Base-by-base conservation (phyloP, 1,284 basidiomycete species). In the Sphagnurus paluster region DNA sequence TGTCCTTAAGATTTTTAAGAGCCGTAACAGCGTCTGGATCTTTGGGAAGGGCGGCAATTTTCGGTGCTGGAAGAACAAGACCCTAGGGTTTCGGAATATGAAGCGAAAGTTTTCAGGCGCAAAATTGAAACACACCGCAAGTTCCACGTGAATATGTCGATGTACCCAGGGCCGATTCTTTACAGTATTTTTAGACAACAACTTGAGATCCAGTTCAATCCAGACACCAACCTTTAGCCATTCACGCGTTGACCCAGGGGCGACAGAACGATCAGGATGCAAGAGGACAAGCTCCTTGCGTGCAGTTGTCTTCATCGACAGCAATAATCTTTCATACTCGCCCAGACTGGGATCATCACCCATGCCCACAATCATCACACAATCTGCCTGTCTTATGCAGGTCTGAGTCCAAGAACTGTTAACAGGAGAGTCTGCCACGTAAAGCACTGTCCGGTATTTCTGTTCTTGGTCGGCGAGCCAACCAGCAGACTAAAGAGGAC, bases 391-490 rank as follows among this genome's bases (percentile, higher is more conserved):
- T 20, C 92, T 81, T 52, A 98, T 94, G 61, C 93, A 97, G 1
- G 93, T 98, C 67, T 95, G 86, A n/a, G 94, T 97, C 94, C 95
- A 98, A 16, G 91, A 87, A 52, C 90, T 93, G 44, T 84, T 89
- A 17, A 94, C 92, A 0, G 93, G 84, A 0, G 93, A 93, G 66
- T 98, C 93, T 2, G 90, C 94, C 17, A 98, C 92, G 63, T 98
- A 98, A 8, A 98, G 74, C 0, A 98, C 93, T 2, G 85, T 94
- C 19, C 90, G 79, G 61, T 88, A 94, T 60, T 90, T 81, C 68
- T 97, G 91, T 64, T 98, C 94, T 61, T 93, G 91, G 65, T 98
- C 93, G 13, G 95, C 91, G 5, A 98, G 72, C 94, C 94, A 97
- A 5, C 90, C 90, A 44, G 70, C 67, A 17, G 67, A 67, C 70